Conservation (phyloP, 441 rosid genomes). For the Isatis lusitanica region DNA sequence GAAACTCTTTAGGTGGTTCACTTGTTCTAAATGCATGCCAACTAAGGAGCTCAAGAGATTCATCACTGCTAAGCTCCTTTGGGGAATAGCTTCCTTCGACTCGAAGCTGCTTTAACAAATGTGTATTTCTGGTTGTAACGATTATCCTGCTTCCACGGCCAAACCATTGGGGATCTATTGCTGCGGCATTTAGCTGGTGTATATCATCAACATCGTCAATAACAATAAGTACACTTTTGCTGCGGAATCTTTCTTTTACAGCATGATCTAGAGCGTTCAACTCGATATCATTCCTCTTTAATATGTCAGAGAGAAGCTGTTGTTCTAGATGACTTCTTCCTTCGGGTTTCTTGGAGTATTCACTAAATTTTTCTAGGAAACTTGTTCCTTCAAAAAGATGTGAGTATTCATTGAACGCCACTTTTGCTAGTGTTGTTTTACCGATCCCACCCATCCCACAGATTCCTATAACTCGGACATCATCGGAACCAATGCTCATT, state of each 20-base stretch:
- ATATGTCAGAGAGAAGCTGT: neutral
- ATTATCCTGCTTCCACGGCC: neutral
- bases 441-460: neutral
- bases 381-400: neutral
- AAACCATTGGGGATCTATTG: neutral
- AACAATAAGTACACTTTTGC: neutral
- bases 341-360: neutral
- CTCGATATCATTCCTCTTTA: neutral
- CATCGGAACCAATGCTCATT: neutral
- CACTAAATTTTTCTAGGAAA: neutral
- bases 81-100: neutral
- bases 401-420: neutral
- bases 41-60: neutral
- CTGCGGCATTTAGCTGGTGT: neutral
- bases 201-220: neutral
- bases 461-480: neutral
- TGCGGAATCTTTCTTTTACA: neutral
- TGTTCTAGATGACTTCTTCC: neutral
- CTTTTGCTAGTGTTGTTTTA: neutral
- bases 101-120: neutral
- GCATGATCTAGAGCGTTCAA: neutral
- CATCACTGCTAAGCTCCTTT: neutral
- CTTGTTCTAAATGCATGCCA: neutral
- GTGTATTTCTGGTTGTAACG: neutral
- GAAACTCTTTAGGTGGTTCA: conserved; percentile 1